These are phyloP conservation scores for Euphrasia confusa DNA, from an alignment of 257 asterid genomes.

Conservation along the genomic window DNA sequence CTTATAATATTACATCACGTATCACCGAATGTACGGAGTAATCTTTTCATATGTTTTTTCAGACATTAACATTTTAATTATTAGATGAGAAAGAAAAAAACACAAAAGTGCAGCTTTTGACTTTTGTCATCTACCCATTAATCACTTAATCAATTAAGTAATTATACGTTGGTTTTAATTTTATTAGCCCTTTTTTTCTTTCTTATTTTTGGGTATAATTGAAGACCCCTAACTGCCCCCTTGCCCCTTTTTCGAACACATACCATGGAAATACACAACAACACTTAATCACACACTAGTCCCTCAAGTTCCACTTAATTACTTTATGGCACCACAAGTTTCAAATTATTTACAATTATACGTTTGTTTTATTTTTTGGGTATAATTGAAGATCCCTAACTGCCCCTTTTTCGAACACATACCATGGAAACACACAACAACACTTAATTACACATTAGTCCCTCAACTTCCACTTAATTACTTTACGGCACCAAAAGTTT, in stretches of 20 bases:
- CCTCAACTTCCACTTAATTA: too few relatives aligned
- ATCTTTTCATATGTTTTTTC: constrained; percentile 1
- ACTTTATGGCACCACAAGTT: too few relatives aligned
- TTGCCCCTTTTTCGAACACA: constrained; percentile 37
- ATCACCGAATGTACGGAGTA: not conserved
- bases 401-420: constrained; percentile 57
- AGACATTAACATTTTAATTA: not conserved
- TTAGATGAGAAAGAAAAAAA: not conserved
- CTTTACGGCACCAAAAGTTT: too few relatives aligned
- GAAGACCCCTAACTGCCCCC: constrained; percentile 64
- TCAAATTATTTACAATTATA: too few relatives aligned
- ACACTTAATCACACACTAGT: constrained; percentile 24
- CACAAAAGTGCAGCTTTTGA: constrained; percentile 24
- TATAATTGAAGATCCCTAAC: constrained; percentile 40
- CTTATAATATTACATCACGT: not conserved
- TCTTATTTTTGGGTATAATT: too few relatives aligned
- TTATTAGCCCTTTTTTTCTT: not conserved
- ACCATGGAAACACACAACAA: constrained; percentile 45
- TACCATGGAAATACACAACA: constrained; percentile 39
- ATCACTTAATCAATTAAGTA: too few relatives aligned
- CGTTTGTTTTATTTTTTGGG: too few relatives aligned
- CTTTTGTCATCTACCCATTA: constrained; percentile 16
- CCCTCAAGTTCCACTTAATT: too few relatives aligned
- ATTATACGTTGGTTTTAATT: too few relatives aligned
- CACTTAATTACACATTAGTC: constrained; percentile 16